Conservation (phyloP, 768 basidiomycete species). For the Tephrocybe sp. region DNA sequence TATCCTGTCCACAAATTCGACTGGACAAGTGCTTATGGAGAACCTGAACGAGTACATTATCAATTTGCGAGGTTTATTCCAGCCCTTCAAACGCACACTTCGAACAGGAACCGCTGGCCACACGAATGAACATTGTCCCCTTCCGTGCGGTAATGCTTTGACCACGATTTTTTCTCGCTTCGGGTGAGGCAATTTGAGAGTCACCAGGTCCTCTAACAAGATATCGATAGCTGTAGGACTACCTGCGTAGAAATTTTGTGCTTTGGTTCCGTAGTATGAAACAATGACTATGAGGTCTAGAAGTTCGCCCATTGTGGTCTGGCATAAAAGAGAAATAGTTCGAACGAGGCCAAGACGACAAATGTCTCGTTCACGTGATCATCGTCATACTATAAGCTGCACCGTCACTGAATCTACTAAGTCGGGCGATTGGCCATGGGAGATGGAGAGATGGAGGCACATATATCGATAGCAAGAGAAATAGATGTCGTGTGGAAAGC, state of each 20-base stretch:
- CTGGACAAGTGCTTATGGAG: constrained; percentile 20
- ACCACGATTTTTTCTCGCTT: constrained; percentile 33
- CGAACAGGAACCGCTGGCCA: constrained; percentile 10
- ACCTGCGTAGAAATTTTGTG: constrained; percentile 32
- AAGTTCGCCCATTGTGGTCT: not conserved
- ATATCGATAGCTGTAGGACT: constrained; percentile 23
- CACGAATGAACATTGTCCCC: constrained; percentile 27
- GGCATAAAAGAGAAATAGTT: not conserved
- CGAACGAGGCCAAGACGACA: too few species aligned
- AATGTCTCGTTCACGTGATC: constrained; percentile 8
- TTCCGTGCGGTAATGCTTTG: constrained; percentile 17
- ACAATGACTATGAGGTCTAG: constrained; percentile 31
- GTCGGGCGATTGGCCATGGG: not conserved
- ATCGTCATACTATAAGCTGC: constrained; percentile 1
- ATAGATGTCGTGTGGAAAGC: not conserved
- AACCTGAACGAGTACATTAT: constrained; percentile 10
- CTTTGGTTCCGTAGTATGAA: constrained; percentile 35
- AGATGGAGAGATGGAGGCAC: not conserved
- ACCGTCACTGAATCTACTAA: not conserved
- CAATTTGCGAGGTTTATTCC: not conserved
- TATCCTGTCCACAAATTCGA: constrained; percentile 12
- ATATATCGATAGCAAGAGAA: constrained; percentile 3
- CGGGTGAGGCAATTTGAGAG: constrained; percentile 39
- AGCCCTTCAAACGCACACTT: constrained; percentile 5
- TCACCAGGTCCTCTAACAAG: constrained; percentile 32